These are phyloP conservation scores for Salvia splendens DNA, from an alignment of 257 asterid genomes.

Conservation along the genomic window DNA sequence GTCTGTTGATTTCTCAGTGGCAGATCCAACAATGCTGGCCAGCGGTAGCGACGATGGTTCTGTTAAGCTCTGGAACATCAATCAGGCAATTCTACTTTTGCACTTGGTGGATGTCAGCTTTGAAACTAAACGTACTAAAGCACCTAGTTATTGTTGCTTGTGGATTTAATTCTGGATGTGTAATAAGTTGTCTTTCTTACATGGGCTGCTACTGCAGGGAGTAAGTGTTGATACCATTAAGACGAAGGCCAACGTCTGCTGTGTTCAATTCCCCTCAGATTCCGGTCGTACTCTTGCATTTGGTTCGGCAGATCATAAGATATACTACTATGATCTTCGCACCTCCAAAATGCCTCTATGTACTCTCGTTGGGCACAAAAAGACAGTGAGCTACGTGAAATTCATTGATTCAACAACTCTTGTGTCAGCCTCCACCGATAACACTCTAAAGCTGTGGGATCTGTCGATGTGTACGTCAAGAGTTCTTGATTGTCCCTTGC, in stretches of 20 bases:
- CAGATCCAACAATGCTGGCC: constrained; percentile 95
- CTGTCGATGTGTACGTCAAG: constrained; percentile 72
- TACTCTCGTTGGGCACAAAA: constrained; percentile 86
- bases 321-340: constrained; percentile 93
- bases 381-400: constrained; percentile 95
- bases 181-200: constrained; percentile 65
- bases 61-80: constrained; percentile 98
- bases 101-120: constrained; percentile 96
- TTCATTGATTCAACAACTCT: constrained; percentile 84
- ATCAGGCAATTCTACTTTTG: constrained; percentile 98
- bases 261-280: constrained; percentile 90
- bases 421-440: constrained; percentile 95
- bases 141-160: constrained; percentile 51
- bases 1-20: constrained; percentile 92
- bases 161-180: constrained; percentile 44
- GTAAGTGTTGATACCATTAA: constrained; percentile 77
- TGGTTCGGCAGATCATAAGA: constrained; percentile 96
- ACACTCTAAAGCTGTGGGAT: constrained; percentile 97
- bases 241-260: constrained; percentile 96
- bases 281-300: constrained; percentile 86
- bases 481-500: constrained; percentile 83
- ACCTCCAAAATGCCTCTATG: constrained; percentile 81
- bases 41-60: constrained; percentile 99
- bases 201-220: constrained; percentile 85
- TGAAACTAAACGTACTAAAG: constrained; percentile 87